These are phyloP conservation scores for Scheffersomyces titani DNA, from an alignment of 1,139 yeast species.

Conservation along the genomic window DNA sequence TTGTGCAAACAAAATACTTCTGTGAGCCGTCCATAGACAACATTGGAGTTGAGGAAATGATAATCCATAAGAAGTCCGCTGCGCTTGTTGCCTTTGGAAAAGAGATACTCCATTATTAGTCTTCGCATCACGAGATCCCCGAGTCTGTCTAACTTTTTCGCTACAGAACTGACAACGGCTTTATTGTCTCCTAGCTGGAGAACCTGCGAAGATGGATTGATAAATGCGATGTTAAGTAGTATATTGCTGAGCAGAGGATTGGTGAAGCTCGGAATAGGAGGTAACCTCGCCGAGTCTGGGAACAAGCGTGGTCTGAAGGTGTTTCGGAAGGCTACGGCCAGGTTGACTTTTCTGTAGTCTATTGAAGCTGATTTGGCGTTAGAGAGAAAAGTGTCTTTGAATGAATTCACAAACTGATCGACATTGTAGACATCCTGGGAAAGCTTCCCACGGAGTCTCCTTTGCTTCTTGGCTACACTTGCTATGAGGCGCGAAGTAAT, in stretches of 20 bases:
- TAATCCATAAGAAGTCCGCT: conserved; percentile 10
- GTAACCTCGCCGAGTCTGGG: neutral
- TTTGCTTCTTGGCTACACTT: neutral
- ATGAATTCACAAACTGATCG: neutral
- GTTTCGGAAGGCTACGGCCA: neutral
- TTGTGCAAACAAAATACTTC: conserved; percentile 12
- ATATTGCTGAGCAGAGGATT: neutral
- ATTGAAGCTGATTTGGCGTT: neutral
- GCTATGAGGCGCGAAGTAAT: neutral
- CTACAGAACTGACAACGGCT: neutral
- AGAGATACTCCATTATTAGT: conserved; percentile 9
- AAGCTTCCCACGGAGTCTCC: neutral
- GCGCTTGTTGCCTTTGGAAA: conserved; percentile 5
- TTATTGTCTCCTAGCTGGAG: neutral
- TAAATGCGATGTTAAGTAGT: neutral
- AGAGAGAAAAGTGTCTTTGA: neutral
- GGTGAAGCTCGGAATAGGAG: neutral
- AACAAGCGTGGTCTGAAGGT: neutral
- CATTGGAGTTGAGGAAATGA: conserved; percentile 12
- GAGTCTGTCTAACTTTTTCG: conserved; percentile 11
- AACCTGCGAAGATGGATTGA: neutral
- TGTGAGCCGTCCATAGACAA: conserved; percentile 11
- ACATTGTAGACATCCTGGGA: neutral
- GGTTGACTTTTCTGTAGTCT: neutral
- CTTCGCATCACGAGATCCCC: conserved; percentile 15